A percentile compares a stretch with the other conserved stretches of the same genome.
These are phyloP conservation scores for Calycina marina DNA, from an alignment of 2,329 filamentous ascomycete species.

Conservation along the genomic window DNA sequence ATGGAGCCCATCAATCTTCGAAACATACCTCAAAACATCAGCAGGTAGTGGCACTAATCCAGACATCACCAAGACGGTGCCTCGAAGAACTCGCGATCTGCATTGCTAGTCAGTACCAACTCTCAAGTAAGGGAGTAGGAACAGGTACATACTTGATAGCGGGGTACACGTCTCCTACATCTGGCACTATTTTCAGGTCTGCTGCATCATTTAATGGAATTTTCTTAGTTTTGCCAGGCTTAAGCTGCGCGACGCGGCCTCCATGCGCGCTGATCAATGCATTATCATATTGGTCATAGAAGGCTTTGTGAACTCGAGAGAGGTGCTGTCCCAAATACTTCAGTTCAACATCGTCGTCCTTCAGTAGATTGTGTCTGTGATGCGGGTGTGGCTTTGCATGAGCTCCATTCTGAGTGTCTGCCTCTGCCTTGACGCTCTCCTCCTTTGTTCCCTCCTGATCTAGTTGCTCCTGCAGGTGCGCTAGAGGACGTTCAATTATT, in stretches of 20 bases:
- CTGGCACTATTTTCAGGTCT: constrained; percentile 54
- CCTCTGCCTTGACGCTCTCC: constrained; percentile 8
- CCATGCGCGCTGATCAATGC: constrained; percentile 26
- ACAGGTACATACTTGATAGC: constrained; percentile 47
- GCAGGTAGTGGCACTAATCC: constrained; percentile 76
- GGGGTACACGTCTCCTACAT: constrained; percentile 75
- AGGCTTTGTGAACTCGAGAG: constrained; percentile 58
- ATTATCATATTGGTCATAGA: constrained; percentile 70
- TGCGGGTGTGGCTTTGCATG: constrained; percentile 21
- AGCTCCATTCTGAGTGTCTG: constrained; percentile 24
- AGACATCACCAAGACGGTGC: constrained; percentile 71
- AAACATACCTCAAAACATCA: constrained; percentile 48
- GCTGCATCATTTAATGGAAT: constrained; percentile 26
- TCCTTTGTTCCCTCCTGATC: constrained; percentile 36
- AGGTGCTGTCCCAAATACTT: constrained; percentile 63
- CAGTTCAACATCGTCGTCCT: constrained; percentile 79
- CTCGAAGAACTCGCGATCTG: constrained; percentile 49
- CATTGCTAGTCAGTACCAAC: constrained; percentile 10
- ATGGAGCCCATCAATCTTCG: too few relatives aligned
- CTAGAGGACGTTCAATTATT: constrained; percentile 70
- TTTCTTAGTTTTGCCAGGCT: constrained; percentile 27
- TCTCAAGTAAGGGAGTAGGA: not conserved
- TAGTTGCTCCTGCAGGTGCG: constrained; percentile 84
- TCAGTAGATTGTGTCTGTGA: constrained; percentile 60
- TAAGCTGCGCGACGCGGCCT: constrained; percentile 26